Percentiles rank a stretch among this genome's conserved stretches.
Conservation (phyloP, 306 rosid species). For the Astragalus glycyphyllos region DNA sequence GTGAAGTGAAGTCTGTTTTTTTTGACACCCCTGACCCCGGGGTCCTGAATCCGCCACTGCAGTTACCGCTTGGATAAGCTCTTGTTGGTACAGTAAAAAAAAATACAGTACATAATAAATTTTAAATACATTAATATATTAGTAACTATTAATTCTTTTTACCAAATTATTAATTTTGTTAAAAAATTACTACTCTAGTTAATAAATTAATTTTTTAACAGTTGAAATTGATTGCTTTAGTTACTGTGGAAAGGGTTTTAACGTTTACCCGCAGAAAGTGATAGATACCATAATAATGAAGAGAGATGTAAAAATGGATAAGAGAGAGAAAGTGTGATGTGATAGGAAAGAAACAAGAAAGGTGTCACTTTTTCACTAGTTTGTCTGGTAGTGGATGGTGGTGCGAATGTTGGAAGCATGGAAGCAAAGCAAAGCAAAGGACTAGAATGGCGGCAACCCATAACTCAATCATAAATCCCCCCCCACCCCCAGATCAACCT, state of each 20-base stretch:
- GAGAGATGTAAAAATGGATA: conserved; percentile 31
- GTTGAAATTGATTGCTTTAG: too few species aligned
- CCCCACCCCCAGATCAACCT: conserved; percentile 40
- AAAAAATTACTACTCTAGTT: too few species aligned
- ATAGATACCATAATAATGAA: conserved; percentile 55
- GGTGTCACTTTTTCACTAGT: conserved; percentile 38
- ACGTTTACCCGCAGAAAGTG: conserved; percentile 52
- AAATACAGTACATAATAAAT: too few species aligned
- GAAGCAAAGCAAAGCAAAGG: conserved; percentile 85
- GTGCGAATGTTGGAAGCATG: conserved; percentile 96
- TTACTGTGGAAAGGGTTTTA: background rate
- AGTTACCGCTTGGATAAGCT: too few species aligned
- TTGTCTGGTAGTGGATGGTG: conserved; percentile 61
- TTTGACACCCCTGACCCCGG: too few species aligned
- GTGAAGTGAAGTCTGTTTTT: too few species aligned
- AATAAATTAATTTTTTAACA: too few species aligned
- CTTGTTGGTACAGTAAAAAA: too few species aligned
- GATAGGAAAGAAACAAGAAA: conserved; percentile 30
- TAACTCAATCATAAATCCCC: conserved; percentile 49
- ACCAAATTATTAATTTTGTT: too few species aligned
- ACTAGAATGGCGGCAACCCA: conserved; percentile 83
- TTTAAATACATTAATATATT: too few species aligned
- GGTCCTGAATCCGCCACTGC: too few species aligned
- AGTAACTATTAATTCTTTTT: too few species aligned
- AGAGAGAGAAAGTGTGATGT: conserved; percentile 17